Evolutionary conservation across 768 basidiomycete species (phyloP), one percentile per base, ranked within the genome.

Genomic region (Hortiboletus campestris): DNA sequence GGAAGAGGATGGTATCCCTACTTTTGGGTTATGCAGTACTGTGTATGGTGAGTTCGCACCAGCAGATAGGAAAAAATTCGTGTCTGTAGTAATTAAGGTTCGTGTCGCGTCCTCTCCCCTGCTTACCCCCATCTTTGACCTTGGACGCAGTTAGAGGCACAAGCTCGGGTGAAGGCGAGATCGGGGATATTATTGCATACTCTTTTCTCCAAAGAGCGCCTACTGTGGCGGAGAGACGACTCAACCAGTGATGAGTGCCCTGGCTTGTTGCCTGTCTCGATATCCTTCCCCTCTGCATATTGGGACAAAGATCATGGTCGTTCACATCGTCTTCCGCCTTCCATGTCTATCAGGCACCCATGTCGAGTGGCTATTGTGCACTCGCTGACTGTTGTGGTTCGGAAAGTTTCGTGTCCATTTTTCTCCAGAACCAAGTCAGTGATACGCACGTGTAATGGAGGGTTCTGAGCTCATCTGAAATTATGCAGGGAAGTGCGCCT

Each of bases 31-130:
- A 3, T 69, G 70, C 38, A 65, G 70, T 49, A 62, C 60, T 19
- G 61, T 73, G 3, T 34, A 49, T 19, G 70, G 70, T 16, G 70
- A 71, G 53, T 70, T 73, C 22, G 51, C 64, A 46, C 60, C 69
- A 16, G 46, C 48, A 3, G 42, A 70, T 5, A 68, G 70, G 44
- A 60, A 60, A 36, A 68, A 54, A 51, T 56, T 71, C 10, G 22
- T 65, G 13, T 70, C 70, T 41, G 64, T 71, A 2, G 39, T 39
- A n/a, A 60, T 57, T 6, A 72, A 63, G 70, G 70, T 73, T 48
- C 22, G 66, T 55, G 41, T 40, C 14, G 7, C 13, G 8, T 39
- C 20, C 19, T 28, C 10, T 36, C 40, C 19, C 3, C 6, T 20
- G 10, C 20, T 47, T 20, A 13, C 11, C 34, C 10, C 17, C 28